phyloP scores from a whole-genome alignment of 768 basidiomycete species.

The Nidula microcarpa region DNA sequence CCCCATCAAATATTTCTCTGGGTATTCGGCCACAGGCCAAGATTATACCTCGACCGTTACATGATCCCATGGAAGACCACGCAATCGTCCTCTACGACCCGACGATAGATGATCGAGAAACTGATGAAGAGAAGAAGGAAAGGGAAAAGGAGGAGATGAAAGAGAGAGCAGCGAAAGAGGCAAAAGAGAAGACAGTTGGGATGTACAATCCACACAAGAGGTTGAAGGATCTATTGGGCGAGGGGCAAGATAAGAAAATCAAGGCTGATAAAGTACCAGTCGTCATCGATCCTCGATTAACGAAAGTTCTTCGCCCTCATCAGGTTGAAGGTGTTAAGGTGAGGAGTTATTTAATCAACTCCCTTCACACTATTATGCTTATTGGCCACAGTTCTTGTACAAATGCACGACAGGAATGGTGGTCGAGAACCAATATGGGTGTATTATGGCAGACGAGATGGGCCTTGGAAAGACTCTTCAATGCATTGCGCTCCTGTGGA shows the following conservation, averaged over 20 bases:
- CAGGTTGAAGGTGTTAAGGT: conserved; percentile 99
- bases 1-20: conserved; percentile 68
- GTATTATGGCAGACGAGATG: conserved; percentile 99
- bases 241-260: conserved; percentile 64
- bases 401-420: conserved; percentile 93
- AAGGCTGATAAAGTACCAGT: conserved; percentile 83
- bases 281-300: conserved; percentile 88
- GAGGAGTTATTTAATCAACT: conserved; percentile 10
- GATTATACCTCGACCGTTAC: conserved; percentile 86
- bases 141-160: conserved; percentile 72
- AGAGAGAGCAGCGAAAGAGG: conserved; percentile 59
- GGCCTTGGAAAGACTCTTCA: conserved; percentile 96
- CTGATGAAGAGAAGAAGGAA: conserved; percentile 78
- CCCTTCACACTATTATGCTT: conserved; percentile 3
- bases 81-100: conserved; percentile 98
- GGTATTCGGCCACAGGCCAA: conserved; percentile 81
- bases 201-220: conserved; percentile 92
- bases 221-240: conserved; percentile 72
- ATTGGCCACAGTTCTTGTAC: conserved; percentile 76
- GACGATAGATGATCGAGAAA: conserved; percentile 89
- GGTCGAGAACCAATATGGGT: conserved; percentile 86
- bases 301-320: conserved; percentile 91
- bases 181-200: conserved; percentile 65
- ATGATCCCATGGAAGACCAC: conserved; percentile 97
- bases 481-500: conserved; percentile 95